Conservation (phyloP, 1,284 basidiomycete genomes). For the Apiotrichum gamsii region DNA sequence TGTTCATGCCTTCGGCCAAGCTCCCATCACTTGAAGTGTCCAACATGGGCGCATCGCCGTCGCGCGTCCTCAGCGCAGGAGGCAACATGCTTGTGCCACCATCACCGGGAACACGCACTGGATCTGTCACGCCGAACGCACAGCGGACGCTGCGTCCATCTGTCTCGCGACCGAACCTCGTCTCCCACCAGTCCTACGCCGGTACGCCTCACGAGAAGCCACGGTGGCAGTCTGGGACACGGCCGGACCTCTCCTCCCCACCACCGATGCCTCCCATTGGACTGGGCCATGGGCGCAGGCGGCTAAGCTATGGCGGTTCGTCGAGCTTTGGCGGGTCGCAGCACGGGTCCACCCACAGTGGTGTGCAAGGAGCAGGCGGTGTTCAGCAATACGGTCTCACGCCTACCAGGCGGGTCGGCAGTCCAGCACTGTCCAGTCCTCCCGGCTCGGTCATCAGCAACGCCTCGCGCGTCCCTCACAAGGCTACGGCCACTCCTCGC, state of each 20-base stretch:
- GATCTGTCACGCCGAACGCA: constrained; percentile 8
- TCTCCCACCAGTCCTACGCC: background rate
- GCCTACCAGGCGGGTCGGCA: background rate
- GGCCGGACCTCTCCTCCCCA: no score
- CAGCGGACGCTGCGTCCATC: constrained; percentile 1
- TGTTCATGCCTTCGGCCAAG: background rate
- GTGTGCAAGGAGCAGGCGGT: no score
- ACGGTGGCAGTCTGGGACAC: constrained; percentile 35
- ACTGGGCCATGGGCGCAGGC: no score
- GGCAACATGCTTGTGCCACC: background rate
- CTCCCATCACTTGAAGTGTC: background rate
- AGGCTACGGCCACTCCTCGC: no score
- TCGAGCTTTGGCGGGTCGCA: background rate
- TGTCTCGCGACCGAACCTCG: constrained; percentile 1
- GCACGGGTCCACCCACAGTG: no score
- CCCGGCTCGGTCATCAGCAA: background rate
- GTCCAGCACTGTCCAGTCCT: background rate
- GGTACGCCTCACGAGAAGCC: constrained; percentile 4
- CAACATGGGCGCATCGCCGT: background rate
- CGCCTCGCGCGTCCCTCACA: background rate
- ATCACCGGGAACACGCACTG: background rate
- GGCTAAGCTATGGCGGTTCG: background rate
- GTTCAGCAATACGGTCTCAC: no score
- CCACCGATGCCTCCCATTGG: no score
- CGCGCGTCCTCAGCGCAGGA: constrained; percentile 9